Percentiles rank a stretch among this genome's conserved stretches.
Conservation (phyloP, 2,329 filamentous ascomycete genomes). For the Talaromyces marneffei region DNA sequence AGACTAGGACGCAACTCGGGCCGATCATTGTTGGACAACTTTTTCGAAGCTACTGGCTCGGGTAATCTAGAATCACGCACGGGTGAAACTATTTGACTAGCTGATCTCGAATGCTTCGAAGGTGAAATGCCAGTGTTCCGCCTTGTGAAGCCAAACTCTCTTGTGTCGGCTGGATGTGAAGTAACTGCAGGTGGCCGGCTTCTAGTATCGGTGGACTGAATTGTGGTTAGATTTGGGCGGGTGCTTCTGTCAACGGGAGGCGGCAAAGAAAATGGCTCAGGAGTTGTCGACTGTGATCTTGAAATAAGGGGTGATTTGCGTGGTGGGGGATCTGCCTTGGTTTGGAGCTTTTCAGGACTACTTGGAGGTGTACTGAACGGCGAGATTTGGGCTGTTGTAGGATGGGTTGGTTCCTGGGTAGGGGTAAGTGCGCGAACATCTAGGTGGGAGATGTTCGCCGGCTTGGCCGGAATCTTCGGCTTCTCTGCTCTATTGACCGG, state of each 20-base stretch:
- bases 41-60: conserved; percentile 44
- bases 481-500: conserved; percentile 78
- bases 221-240: conserved; percentile 14
- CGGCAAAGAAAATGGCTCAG: conserved; percentile 24
- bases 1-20: conserved; percentile 46
- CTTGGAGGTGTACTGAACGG: conserved; percentile 83
- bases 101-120: conserved; percentile 8
- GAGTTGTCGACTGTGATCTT: conserved; percentile 21
- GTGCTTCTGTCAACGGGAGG: conserved; percentile 27
- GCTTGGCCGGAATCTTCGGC: conserved; percentile 56
- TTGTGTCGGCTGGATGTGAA: conserved; percentile 21
- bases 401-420: conserved; percentile 17
- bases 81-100: conserved; percentile 27
- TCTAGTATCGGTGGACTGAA: conserved; percentile 21
- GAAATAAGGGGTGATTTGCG: conserved; percentile 11
- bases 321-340: conserved; percentile 17
- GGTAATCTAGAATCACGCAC: conserved; percentile 21
- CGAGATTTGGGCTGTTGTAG: conserved; percentile 52
- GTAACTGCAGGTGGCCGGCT: conserved; percentile 10
- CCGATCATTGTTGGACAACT: conserved; percentile 23
- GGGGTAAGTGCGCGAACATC: conserved; percentile 26
- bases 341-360: conserved; percentile 56
- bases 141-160: conserved; percentile 29
- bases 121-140: not conserved
- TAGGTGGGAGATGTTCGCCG: conserved; percentile 28